A percentile compares a stretch with the other conserved stretches of the same genome.
phyloP scores from a whole-genome alignment of 768 basidiomycete species.

The Inosperma sp. region DNA sequence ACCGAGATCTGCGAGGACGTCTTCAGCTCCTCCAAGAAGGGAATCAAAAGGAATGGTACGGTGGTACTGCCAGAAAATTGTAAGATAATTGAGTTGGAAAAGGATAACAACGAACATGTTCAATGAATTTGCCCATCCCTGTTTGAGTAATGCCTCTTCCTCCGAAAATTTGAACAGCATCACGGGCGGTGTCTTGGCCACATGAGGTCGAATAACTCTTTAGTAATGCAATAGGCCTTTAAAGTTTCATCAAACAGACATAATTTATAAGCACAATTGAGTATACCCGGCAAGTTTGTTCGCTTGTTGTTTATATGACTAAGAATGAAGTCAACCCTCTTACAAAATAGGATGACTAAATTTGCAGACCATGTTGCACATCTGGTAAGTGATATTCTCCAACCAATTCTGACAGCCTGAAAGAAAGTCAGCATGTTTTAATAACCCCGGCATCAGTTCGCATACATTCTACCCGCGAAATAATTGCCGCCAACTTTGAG shows the following conservation, averaged over 20 bases:
- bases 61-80: conserved; percentile 46
- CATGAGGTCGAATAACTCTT: conserved; percentile 63
- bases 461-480: conserved; percentile 58
- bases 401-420: conserved; percentile 69
- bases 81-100: neutral
- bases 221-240: conserved; percentile 64
- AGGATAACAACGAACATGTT: conserved; percentile 50
- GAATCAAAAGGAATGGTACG: conserved; percentile 65
- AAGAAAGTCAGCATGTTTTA: conserved; percentile 14
- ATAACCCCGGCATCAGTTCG: neutral
- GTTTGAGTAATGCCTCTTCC: conserved; percentile 81
- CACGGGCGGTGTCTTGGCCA: conserved; percentile 62
- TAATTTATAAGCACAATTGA: neutral
- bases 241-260: neutral
- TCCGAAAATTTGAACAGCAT: conserved; percentile 66
- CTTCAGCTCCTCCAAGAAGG: conserved; percentile 63
- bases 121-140: conserved; percentile 75
- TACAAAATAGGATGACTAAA: neutral
- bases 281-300: conserved; percentile 64
- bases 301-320: conserved; percentile 72
- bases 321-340: conserved; percentile 1
- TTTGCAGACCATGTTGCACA: conserved; percentile 68
- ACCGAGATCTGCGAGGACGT: conserved; percentile 70
- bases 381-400: conserved; percentile 86
- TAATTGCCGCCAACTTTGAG: conserved; percentile 84